Percentiles rank a stretch among this genome's conserved stretches.
phyloP scores from a whole-genome alignment of 208 protist genomes.

The Wallacemonas rigidus region DNA sequence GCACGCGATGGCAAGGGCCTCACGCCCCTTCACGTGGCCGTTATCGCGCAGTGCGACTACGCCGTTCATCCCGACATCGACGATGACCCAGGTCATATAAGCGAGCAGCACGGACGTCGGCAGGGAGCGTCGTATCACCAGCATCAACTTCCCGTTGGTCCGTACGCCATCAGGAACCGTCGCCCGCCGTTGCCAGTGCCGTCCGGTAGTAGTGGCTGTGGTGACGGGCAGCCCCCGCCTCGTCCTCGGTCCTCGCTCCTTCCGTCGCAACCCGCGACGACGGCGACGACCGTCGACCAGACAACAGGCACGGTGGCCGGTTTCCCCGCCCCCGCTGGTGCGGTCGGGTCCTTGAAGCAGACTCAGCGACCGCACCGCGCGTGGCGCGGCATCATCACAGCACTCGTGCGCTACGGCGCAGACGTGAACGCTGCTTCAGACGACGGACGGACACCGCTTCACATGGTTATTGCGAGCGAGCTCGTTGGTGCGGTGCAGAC shows the following conservation, averaged over 20 bases:
- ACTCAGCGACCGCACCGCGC: slow-evolving; percentile 4
- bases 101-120: not conserved
- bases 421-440: slow-evolving; percentile 34
- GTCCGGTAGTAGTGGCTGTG: no score
- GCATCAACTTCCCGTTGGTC: no score
- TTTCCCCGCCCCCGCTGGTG: slow-evolving; percentile 16
- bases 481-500: slow-evolving; percentile 39
- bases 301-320: slow-evolving; percentile 8
- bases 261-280: not conserved
- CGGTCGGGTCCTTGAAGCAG: slow-evolving; percentile 18
- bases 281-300: not conserved
- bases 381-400: slow-evolving; percentile 27
- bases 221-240: not conserved
- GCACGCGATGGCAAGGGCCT: slow-evolving; percentile 35
- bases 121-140: not conserved
- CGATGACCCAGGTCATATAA: not conserved
- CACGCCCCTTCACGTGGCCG: slow-evolving; percentile 47
- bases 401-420: slow-evolving; percentile 36
- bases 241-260: not conserved
- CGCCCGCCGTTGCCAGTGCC: no score
- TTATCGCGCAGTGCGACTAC: slow-evolving; percentile 11
- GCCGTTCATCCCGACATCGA: not conserved
- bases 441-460: slow-evolving; percentile 37
- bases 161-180: no score
- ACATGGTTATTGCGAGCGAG: slow-evolving; percentile 39